A percentile compares a stretch with the other conserved stretches of the same genome.
These are phyloP conservation scores for Galerina sulciceps DNA, from an alignment of 768 basidiomycete species.

Conservation along the genomic window DNA sequence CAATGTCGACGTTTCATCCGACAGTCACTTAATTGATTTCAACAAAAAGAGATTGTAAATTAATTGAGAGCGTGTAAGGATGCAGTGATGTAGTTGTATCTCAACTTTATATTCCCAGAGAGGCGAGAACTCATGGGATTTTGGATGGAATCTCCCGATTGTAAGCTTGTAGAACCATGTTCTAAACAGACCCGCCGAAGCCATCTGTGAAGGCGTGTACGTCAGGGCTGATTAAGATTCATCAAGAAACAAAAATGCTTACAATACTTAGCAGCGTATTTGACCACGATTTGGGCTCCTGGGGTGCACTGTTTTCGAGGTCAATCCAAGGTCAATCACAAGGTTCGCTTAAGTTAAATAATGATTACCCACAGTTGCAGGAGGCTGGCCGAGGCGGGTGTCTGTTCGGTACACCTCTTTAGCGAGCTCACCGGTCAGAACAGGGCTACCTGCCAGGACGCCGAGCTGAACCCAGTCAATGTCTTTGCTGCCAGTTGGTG, in stretches of 20 bases:
- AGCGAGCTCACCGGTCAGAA: slow-evolving; percentile 48
- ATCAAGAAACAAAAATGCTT: slow-evolving; percentile 13
- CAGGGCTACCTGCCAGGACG: slow-evolving; percentile 43
- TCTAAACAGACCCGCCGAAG: slow-evolving; percentile 17
- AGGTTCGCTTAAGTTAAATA: not conserved
- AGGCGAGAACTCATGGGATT: not conserved
- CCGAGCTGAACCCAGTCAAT: slow-evolving; percentile 56
- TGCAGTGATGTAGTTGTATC: too few species aligned
- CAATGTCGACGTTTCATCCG: too few species aligned
- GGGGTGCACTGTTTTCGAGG: slow-evolving; percentile 31
- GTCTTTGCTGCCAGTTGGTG: slow-evolving; percentile 40
- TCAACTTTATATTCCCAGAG: not conserved
- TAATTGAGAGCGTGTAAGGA: too few species aligned
- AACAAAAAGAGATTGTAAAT: too few species aligned
- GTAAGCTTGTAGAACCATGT: not conserved
- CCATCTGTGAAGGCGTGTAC: not conserved
- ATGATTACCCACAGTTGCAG: slow-evolving; percentile 37
- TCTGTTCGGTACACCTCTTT: slow-evolving; percentile 51
- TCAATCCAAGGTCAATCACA: not conserved
- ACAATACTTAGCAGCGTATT: slow-evolving; percentile 53
- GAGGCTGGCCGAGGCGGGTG: slow-evolving; percentile 56
- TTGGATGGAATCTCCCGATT: not conserved
- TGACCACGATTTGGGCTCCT: slow-evolving; percentile 43
- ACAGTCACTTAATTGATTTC: too few species aligned
- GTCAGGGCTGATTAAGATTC: not conserved